These are phyloP conservation scores for Fomitopsis schrenkii DNA, from an alignment of 1,284 basidiomycete species.

Conservation along the genomic window DNA sequence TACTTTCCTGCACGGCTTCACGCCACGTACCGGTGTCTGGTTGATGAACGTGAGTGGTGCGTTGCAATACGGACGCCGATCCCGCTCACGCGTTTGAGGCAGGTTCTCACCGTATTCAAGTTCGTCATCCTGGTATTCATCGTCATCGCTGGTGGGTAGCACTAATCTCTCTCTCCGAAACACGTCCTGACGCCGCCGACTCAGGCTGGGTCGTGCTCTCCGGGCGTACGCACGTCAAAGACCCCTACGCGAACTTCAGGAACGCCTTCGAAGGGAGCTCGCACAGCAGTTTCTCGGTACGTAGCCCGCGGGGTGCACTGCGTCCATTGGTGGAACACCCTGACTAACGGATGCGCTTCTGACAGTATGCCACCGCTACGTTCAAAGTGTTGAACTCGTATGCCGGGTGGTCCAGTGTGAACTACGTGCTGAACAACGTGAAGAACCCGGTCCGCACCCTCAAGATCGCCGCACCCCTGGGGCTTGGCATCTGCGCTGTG, in stretches of 20 bases:
- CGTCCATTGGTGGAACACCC: neutral
- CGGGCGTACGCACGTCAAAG: slow-evolving; percentile 38
- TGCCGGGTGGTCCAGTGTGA: slow-evolving; percentile 30
- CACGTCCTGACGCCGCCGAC: neutral
- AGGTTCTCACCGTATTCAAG: slow-evolving; percentile 56
- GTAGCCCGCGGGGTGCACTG: neutral
- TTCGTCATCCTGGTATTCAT: slow-evolving; percentile 54
- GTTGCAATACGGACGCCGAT: neutral
- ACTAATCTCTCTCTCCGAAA: slow-evolving; percentile 13
- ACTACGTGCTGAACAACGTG: slow-evolving; percentile 53
- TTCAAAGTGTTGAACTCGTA: slow-evolving; percentile 58
- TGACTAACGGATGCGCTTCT: too few species aligned
- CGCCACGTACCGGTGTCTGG: slow-evolving; percentile 21
- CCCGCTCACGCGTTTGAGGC: neutral
- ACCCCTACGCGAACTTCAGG: slow-evolving; percentile 42
- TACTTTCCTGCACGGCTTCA: slow-evolving; percentile 19
- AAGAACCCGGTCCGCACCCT: slow-evolving; percentile 63
- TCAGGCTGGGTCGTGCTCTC: slow-evolving; percentile 44
- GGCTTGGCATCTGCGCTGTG: slow-evolving; percentile 48
- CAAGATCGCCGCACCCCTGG: slow-evolving; percentile 63
- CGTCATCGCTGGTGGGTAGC: slow-evolving; percentile 37
- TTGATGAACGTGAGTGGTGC: slow-evolving; percentile 26
- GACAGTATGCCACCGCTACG: slow-evolving; percentile 48
- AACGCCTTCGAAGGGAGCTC: slow-evolving; percentile 48
- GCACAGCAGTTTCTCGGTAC: slow-evolving; percentile 64